Base-by-base conservation (phyloP, 257 asterid species). In the Lantana camara region DNA sequence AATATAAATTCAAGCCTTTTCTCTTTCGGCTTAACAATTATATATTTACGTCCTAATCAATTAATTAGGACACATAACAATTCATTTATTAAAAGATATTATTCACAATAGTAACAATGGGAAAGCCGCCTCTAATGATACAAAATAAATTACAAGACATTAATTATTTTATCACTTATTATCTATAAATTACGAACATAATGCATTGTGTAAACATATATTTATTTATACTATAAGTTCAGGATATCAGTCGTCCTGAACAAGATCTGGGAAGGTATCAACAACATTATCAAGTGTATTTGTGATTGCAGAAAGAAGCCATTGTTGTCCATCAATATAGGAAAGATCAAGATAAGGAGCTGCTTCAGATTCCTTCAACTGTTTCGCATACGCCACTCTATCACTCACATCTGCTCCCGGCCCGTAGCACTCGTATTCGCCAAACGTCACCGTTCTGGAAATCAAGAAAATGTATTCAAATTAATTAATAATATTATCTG, bases 341-440 rank as follows among this genome's bases (percentile, higher is more conserved):
- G 97, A 82, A 30, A 68, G 51, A 35, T 70, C 72, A 71, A 85
- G 68, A 73, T 73, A 92, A 3, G 77, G 78, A 59, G 73, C 81
- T n/a, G 88, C 96, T 67, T 92, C 95, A 9, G 72, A 53, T 63
- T 53, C 70, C 71, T 67, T 80, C 72, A 92, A 30, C 49, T 87
- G 93, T 73, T 71, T 83, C 42, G 66, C 89, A 21, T 89, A 92
- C 5, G 79, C 35, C 11, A 77, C 95, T 29, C 98, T 77, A 32
- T 41, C 7, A 19, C 77, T 74, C 20, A 60, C 8, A 67, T 78
- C 76, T 0, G 96, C 86, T 23, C 98, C 98, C 0, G 80, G 65
- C 29, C 98, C 98, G 16, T 21, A 58, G 77, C 92, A 80, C 10
- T 73, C 89, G 50, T 70, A 84, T 60, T 92, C 98, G 5, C 96